Conservation (phyloP, 2,329 filamentous ascomycete genomes). For the Pestalotiopsis sp. region DNA sequence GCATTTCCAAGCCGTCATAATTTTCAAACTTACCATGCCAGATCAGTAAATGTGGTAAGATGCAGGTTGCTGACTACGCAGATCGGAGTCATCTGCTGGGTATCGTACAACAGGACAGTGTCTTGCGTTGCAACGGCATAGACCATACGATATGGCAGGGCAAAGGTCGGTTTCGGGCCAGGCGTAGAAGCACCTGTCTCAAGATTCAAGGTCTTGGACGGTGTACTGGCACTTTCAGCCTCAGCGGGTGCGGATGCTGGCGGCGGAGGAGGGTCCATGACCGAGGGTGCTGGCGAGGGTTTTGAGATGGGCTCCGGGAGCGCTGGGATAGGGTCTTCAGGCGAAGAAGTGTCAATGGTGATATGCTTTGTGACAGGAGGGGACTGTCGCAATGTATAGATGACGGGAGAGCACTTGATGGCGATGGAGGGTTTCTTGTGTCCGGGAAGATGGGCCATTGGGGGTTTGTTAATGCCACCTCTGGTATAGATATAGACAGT, state of each 20-base stretch:
- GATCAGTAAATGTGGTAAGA: slow-evolving; percentile 94
- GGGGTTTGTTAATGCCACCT: slow-evolving; percentile 94
- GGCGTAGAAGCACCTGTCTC: slow-evolving; percentile 54
- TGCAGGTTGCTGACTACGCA: slow-evolving; percentile 97
- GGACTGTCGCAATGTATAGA: slow-evolving; percentile 77
- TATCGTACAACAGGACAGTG: slow-evolving; percentile 92
- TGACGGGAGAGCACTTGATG: slow-evolving; percentile 88
- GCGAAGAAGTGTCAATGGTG: slow-evolving; percentile 89
- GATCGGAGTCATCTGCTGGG: slow-evolving; percentile 90
- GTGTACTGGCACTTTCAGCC: slow-evolving; percentile 50
- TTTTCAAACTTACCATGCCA: slow-evolving; percentile 75
- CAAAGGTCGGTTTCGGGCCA: slow-evolving; percentile 73
- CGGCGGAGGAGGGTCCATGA: slow-evolving; percentile 83
- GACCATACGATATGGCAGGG: slow-evolving; percentile 87
- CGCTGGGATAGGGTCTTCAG: slow-evolving; percentile 80
- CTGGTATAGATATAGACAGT: slow-evolving; percentile 98
- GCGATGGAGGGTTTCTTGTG: slow-evolving; percentile 98
- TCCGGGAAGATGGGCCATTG: slow-evolving; percentile 90
- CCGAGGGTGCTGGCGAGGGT: slow-evolving; percentile 57
- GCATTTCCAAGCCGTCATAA: not conserved
- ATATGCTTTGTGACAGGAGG: slow-evolving; percentile 79
- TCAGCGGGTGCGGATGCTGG: slow-evolving; percentile 53
- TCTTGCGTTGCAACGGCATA: slow-evolving; percentile 98
- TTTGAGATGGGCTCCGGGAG: slow-evolving; percentile 81
- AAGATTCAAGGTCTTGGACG: slow-evolving; percentile 50